These are phyloP conservation scores for Odontarrhena argentea DNA, from an alignment of 345 rosid genomes.

Conservation along the genomic window DNA sequence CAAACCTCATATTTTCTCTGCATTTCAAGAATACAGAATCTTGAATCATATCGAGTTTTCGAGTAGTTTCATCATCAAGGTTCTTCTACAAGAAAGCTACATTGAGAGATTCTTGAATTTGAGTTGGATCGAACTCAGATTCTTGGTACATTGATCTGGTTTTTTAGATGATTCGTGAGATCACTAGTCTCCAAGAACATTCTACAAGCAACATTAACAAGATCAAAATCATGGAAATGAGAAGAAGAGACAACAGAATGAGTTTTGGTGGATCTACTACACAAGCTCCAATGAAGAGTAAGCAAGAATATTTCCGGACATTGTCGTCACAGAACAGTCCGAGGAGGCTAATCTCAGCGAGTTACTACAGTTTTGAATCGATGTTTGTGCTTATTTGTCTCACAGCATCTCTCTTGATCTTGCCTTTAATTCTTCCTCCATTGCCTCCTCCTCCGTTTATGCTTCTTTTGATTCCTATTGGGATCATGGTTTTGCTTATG, in stretches of 20 bases:
- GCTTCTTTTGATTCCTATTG: conserved; percentile 76
- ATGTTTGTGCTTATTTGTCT: conserved; percentile 57
- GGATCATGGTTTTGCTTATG: conserved; percentile 67
- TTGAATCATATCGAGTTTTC: neutral
- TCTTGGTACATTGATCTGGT: conserved; percentile 21
- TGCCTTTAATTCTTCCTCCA: conserved; percentile 82
- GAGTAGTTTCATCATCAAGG: neutral
- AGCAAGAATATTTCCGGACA: conserved; percentile 41
- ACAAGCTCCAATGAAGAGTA: conserved; percentile 29
- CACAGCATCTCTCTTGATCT: conserved; percentile 67
- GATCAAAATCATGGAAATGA: conserved; percentile 32
- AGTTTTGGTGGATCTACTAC: conserved; percentile 20
- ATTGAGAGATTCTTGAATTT: conserved; percentile 23
- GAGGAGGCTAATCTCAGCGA: conserved; percentile 45
- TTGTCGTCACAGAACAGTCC: conserved; percentile 40
- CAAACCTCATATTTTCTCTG: neutral
- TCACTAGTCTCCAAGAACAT: conserved; percentile 25
- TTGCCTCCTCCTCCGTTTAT: conserved; percentile 85
- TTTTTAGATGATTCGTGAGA: conserved; percentile 30
- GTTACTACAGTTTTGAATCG: conserved; percentile 68
- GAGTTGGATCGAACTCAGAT: neutral
- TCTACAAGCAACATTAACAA: conserved; percentile 13
- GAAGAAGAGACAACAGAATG: conserved; percentile 37
- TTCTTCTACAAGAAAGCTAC: conserved; percentile 31
- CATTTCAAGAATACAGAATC: neutral